These are phyloP conservation scores for Saccharomycopsis javanensis DNA, from an alignment of 805 yeast species.

Conservation along the genomic window DNA sequence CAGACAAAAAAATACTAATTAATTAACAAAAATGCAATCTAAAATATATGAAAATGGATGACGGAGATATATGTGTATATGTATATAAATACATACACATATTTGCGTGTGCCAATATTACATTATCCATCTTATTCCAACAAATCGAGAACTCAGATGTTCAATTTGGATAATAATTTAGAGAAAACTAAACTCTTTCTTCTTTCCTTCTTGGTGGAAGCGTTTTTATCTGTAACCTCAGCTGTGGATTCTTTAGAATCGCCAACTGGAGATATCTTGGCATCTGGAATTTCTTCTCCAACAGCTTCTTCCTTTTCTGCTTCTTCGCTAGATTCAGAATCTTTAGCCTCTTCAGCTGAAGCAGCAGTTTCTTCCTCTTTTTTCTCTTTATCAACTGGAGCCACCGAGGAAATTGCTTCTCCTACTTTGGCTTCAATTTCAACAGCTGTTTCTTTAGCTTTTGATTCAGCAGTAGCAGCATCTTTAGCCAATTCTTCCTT, in stretches of 20 bases:
- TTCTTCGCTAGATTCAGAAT: conserved; percentile 12
- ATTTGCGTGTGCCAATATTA: background rate
- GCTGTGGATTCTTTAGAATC: conserved; percentile 12
- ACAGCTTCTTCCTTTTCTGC: conserved; percentile 17
- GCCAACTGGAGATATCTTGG: conserved; percentile 20
- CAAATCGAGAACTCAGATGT: conserved; percentile 21
- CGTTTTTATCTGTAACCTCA: conserved; percentile 17
- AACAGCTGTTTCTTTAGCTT: conserved; percentile 2
- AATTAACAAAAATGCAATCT: background rate
- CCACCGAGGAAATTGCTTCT: conserved; percentile 11
- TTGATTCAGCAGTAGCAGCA: conserved; percentile 3
- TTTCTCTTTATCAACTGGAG: conserved; percentile 15
- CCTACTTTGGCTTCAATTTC: conserved; percentile 3
- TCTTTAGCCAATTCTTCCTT: conserved; percentile 5
- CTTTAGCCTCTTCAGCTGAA: conserved; percentile 18
- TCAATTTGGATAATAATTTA: conserved; percentile 25
- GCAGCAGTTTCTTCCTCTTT: conserved; percentile 14
- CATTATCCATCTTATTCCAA: background rate
- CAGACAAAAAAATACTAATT: background rate
- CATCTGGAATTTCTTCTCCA: conserved; percentile 19
- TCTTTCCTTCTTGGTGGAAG: conserved; percentile 24
- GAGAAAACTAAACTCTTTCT: conserved; percentile 35
- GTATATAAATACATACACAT: too few species aligned
- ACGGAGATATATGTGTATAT: background rate
- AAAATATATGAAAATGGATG: background rate